phyloP scores from a whole-genome alignment of 176 grass and related monocot species.

The Bromus sterilis region DNA sequence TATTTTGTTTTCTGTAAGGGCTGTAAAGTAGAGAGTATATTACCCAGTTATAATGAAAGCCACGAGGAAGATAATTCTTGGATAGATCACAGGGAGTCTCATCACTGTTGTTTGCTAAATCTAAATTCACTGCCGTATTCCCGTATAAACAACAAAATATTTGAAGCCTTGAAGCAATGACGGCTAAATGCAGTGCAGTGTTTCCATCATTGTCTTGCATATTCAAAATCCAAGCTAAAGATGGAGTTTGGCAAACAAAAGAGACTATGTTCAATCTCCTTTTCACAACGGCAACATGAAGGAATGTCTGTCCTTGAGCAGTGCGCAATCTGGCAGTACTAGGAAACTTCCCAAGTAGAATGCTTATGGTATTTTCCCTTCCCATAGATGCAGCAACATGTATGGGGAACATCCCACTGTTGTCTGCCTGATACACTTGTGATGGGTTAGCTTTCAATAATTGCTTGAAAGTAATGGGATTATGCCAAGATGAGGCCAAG shows the following conservation, averaged over 20 bases:
- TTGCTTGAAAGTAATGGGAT: background rate
- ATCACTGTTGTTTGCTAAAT: too few species aligned
- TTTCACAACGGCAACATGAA: background rate
- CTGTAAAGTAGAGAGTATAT: too few species aligned
- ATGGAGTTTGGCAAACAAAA: background rate
- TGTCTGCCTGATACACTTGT: background rate
- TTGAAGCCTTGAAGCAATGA: rapidly evolving
- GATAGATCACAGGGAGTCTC: too few species aligned
- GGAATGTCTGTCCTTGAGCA: background rate
- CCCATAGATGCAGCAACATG: background rate
- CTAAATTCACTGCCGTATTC: too few species aligned
- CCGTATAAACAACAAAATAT: too few species aligned
- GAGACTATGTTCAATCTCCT: rapidly evolving
- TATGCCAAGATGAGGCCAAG: background rate
- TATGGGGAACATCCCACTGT: background rate
- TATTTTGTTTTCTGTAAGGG: too few species aligned
- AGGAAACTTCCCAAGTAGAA: background rate
- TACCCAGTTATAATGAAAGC: too few species aligned
- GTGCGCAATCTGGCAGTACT: background rate
- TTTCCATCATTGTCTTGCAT: slow-evolving; percentile 14
- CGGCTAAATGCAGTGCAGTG: background rate
- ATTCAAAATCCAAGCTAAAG: background rate
- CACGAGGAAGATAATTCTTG: too few species aligned
- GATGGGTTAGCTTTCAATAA: background rate
- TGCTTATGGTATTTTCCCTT: rapidly evolving